Evolutionary conservation across 345 rosid genomes (phyloP).

Genomic region (Limnanthes douglasii): DNA sequence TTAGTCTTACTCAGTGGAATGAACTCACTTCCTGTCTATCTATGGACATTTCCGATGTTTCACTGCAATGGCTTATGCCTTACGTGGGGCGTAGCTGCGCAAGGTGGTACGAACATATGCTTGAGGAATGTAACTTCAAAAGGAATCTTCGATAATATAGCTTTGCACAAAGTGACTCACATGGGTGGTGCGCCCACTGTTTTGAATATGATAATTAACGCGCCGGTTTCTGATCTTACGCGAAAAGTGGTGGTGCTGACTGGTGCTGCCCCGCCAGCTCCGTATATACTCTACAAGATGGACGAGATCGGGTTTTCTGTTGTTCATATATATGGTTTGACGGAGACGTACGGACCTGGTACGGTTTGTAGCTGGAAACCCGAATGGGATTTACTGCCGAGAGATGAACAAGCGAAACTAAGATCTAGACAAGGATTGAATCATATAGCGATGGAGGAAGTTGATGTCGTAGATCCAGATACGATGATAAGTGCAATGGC

Average conservation of each 20-base stretch:
- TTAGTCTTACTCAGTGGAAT: constrained; percentile 37
- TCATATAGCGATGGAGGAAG: constrained; percentile 47
- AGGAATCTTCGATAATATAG: constrained; percentile 39
- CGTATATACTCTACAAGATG: constrained; percentile 42
- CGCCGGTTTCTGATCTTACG: constrained; percentile 21
- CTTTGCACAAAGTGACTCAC: constrained; percentile 47
- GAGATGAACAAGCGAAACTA: constrained; percentile 31
- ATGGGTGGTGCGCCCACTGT: constrained; percentile 82
- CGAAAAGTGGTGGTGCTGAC: constrained; percentile 39
- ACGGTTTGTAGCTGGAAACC: constrained; percentile 59
- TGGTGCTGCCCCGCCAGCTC: constrained; percentile 64
- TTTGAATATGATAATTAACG: constrained; percentile 48
- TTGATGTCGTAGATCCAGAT: constrained; percentile 39
- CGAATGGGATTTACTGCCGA: constrained; percentile 52
- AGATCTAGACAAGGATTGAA: constrained; percentile 56
- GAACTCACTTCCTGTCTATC: constrained; percentile 34
- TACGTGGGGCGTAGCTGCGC: constrained; percentile 67
- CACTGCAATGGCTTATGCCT: constrained; percentile 97
- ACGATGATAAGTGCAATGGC: constrained; percentile 43
- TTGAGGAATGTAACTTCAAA: constrained; percentile 37
- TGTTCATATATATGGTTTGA: constrained; percentile 52
- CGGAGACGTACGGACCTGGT: constrained; percentile 69
- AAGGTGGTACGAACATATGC: constrained; percentile 75
- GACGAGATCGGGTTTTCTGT: constrained; percentile 50
- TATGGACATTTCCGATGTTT: constrained; percentile 92